These are phyloP conservation scores for Yamadazyma trypodendri DNA, from an alignment of 1,139 yeast species.

Conservation along the genomic window DNA sequence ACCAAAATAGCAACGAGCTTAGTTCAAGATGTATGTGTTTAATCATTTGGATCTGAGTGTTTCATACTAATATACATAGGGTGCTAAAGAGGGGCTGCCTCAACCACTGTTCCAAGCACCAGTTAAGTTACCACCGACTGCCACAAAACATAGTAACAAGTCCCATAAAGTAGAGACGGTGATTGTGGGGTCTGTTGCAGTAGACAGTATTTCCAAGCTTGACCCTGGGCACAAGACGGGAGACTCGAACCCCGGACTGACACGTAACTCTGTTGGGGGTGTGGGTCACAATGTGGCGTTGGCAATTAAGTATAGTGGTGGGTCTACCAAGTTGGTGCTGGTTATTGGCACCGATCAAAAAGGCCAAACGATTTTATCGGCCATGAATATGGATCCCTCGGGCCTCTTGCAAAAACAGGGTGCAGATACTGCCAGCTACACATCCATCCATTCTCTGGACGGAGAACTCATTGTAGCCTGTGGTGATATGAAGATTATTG, in stretches of 20 bases:
- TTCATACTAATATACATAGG: slow-evolving; percentile 10
- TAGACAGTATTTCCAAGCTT: slow-evolving; percentile 62
- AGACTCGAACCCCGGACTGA: slow-evolving; percentile 76
- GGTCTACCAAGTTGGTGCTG: slow-evolving; percentile 49
- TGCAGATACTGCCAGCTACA: slow-evolving; percentile 64
- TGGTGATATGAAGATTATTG: slow-evolving; percentile 79
- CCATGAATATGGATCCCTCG: slow-evolving; percentile 34
- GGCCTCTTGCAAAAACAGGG: slow-evolving; percentile 34
- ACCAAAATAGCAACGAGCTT: slow-evolving; percentile 63
- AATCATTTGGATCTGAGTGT: background rate
- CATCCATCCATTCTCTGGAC: slow-evolving; percentile 57
- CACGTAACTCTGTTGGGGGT: slow-evolving; percentile 68
- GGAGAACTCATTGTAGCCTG: slow-evolving; percentile 76
- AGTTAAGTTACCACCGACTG: background rate
- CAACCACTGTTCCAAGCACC: too few species aligned
- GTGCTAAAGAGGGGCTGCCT: too few species aligned
- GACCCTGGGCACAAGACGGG: slow-evolving; percentile 28
- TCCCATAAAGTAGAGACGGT: slow-evolving; percentile 25
- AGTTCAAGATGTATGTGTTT: slow-evolving; percentile 28
- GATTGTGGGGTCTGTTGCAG: slow-evolving; percentile 74
- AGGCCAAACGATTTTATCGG: slow-evolving; percentile 41
- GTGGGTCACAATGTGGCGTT: slow-evolving; percentile 77
- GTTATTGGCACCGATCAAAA: slow-evolving; percentile 59
- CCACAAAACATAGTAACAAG: background rate
- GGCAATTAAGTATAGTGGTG: slow-evolving; percentile 41